Evolutionary conservation across 1,284 basidiomycete genomes (phyloP), one percentile per base, ranked within the genome.

Genomic region (Ceratobasidium sp.): DNA sequence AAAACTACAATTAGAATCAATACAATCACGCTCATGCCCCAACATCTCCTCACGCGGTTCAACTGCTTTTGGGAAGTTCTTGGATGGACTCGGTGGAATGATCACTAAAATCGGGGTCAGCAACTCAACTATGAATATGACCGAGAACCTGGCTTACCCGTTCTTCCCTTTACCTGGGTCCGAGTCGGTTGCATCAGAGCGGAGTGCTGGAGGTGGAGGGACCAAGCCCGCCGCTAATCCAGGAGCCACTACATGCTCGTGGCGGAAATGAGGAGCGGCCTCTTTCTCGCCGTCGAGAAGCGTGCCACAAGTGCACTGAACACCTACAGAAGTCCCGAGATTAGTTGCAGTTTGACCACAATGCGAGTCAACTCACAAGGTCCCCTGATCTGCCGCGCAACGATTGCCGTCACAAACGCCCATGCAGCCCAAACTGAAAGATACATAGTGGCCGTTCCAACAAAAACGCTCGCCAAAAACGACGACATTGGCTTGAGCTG

Each of bases 381-480:
- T 0, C 29, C 46, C 43, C 22, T 29, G n/a, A 59, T 34, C 22
- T 31, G 3, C 49, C 43, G 37, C 19, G 68, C 68, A 3, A 61
- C 22, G 11, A 71, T 71, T 3, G 54, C 68, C 14, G 22, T 61
- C 13, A 22, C 39, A 61, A 58, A 59, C 11, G 24, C 56, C 68
- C 68, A 71, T 34, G 41, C 68, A 4, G 34, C 41, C 68, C 68
- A 71, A 46, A 31, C 56, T 0, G 68, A 71, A 7, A 71, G 24
- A 24, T 59, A 61, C 68, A 71, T 71, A n/a, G 68, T 48, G 1
- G 68, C 53, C 8, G 68, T 71, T 24, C 41, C 68, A 16, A 71
- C 22, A 27, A 71, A 71, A 8, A 71, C 46, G 27, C 29, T 61
- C 11, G 43, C 16, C 27, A 71, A 59, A 11, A 71, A 49, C 22